Evolutionary conservation across 2,329 filamentous ascomycete species (phyloP).

Genomic region (Gliomastix tumulicola): DNA sequence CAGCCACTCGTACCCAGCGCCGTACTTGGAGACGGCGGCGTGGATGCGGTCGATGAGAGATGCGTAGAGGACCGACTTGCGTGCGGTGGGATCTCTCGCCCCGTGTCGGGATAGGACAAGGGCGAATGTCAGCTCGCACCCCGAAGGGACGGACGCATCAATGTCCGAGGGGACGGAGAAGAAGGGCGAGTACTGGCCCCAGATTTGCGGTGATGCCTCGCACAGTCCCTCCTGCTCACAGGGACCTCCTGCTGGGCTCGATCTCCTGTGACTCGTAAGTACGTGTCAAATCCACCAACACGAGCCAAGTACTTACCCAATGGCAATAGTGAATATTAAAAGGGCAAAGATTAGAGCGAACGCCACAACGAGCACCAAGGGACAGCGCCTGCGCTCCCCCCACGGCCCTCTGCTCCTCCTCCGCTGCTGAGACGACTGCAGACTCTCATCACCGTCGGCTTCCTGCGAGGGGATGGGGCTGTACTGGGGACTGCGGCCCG

Average conservation of each 20-base stretch:
- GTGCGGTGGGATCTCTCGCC: constrained; percentile 68
- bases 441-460: too few species aligned
- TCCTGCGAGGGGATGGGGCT: constrained; percentile 17
- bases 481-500: constrained; percentile 16
- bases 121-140: constrained; percentile 73
- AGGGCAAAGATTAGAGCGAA: too few species aligned
- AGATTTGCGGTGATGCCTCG: constrained; percentile 55
- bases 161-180: constrained; percentile 68
- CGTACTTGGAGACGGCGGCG: constrained; percentile 45
- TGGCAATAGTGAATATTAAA: too few species aligned
- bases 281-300: too few species aligned
- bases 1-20: constrained; percentile 62
- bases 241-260: too few species aligned
- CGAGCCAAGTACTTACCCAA: too few species aligned
- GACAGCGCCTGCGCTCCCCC: background rate
- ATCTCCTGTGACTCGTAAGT: too few species aligned
- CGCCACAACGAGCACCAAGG: background rate
- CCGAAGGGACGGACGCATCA: constrained; percentile 48
- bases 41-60: constrained; percentile 61
- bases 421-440: too few species aligned
- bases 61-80: constrained; percentile 60
- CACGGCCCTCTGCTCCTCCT: background rate
- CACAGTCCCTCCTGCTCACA: constrained; percentile 33
- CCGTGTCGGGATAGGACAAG: constrained; percentile 81
- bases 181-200: constrained; percentile 86